Percentiles rank a stretch among this genome's conserved stretches.
These are phyloP conservation scores for Trichoderma koningiopsis DNA, from an alignment of 2,329 filamentous ascomycete species.

Conservation along the genomic window DNA sequence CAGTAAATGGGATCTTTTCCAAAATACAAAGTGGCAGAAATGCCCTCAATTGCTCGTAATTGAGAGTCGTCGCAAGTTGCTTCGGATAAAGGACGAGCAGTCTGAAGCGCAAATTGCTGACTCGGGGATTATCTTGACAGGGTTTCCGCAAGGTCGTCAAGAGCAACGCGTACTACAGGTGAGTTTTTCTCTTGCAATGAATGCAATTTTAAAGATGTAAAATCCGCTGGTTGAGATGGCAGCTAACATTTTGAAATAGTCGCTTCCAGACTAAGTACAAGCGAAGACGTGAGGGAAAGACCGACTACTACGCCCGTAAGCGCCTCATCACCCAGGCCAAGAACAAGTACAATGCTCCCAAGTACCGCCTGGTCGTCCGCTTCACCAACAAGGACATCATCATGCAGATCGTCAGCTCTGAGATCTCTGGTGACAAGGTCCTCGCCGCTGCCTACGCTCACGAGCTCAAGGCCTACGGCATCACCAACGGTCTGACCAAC, in stretches of 20 bases:
- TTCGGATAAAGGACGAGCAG: constrained; percentile 71
- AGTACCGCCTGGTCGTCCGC: constrained; percentile 99
- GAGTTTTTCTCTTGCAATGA: constrained; percentile 46
- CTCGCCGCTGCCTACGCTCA: constrained; percentile 90
- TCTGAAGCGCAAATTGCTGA: constrained; percentile 99
- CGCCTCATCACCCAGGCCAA: constrained; percentile 99
- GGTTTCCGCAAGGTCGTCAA: constrained; percentile 93
- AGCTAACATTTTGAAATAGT: constrained; percentile 52
- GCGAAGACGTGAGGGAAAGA: constrained; percentile 94
- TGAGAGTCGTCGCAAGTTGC: constrained; percentile 94
- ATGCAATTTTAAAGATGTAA: not conserved
- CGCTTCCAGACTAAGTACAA: constrained; percentile 99
- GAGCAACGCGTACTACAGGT: constrained; percentile 99
- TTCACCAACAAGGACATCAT: constrained; percentile 99
- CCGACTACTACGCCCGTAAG: constrained; percentile 99
- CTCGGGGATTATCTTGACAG: constrained; percentile 72
- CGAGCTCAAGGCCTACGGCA: constrained; percentile 97
- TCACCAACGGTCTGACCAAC: constrained; percentile 99
- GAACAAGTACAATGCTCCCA: constrained; percentile 99
- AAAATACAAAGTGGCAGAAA: constrained; percentile 46
- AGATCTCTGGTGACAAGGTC: constrained; percentile 98
- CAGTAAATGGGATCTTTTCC: constrained; percentile 23
- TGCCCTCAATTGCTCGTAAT: constrained; percentile 45
- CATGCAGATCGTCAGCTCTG: constrained; percentile 93
- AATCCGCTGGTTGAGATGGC: not conserved